phyloP scores from a whole-genome alignment of 805 yeast genomes.

The Spathaspora passalidarum region DNA sequence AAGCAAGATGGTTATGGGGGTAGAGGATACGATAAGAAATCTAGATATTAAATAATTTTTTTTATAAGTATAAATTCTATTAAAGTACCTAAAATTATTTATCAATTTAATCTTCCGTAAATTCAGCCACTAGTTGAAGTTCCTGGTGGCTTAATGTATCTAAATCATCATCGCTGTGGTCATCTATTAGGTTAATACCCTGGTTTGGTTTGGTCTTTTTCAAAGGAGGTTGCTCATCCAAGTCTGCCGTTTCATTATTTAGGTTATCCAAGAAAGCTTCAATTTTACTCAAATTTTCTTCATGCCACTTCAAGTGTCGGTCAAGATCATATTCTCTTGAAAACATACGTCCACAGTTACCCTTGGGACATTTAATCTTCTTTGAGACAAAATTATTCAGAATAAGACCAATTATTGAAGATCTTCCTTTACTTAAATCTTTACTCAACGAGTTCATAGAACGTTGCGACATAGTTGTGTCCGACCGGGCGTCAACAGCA shows the following conservation, averaged over 20 bases:
- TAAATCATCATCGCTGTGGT: neutral
- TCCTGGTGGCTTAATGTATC: neutral
- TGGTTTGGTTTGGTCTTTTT: slow-evolving; percentile 5
- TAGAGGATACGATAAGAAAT: slow-evolving; percentile 28
- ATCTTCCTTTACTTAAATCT: slow-evolving; percentile 14
- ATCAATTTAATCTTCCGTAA: slow-evolving; percentile 21
- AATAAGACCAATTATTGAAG: slow-evolving; percentile 35
- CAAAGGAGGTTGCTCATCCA: slow-evolving; percentile 5
- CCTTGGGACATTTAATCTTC: slow-evolving; percentile 44
- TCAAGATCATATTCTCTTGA: slow-evolving; percentile 45
- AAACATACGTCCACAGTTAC: slow-evolving; percentile 53
- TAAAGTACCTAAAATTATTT: neutral
- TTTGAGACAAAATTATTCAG: slow-evolving; percentile 34
- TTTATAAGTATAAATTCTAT: neutral
- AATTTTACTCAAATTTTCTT: slow-evolving; percentile 27
- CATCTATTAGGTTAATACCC: neutral
- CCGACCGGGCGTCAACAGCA: slow-evolving; percentile 5
- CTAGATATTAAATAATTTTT: slow-evolving; percentile 17
- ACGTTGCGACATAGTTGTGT: slow-evolving; percentile 13
- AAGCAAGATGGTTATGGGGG: slow-evolving; percentile 20
- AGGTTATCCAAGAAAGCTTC: slow-evolving; percentile 26
- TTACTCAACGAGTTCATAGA: slow-evolving; percentile 17
- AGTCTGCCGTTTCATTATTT: slow-evolving; percentile 11
- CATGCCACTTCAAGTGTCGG: slow-evolving; percentile 56
- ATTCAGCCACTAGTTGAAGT: slow-evolving; percentile 12